phyloP scores from a whole-genome alignment of 2,329 filamentous ascomycete genomes.

The Hyphodiscus sp. region DNA sequence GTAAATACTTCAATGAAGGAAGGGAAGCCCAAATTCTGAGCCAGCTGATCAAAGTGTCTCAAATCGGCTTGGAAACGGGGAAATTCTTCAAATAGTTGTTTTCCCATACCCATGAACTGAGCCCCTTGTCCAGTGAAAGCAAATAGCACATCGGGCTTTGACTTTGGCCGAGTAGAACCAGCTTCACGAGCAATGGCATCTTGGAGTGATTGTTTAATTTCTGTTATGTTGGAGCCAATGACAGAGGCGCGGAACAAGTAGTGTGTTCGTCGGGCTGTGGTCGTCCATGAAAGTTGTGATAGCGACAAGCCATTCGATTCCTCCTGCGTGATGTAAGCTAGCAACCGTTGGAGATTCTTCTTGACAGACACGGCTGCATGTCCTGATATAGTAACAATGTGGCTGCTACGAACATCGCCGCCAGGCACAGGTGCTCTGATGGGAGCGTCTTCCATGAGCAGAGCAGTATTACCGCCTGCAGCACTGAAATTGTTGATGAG shows the following conservation, averaged over 20 bases:
- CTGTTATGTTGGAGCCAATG: constrained; percentile 34
- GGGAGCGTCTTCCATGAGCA: constrained; percentile 19
- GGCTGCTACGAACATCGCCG: constrained; percentile 3
- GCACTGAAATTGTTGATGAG: constrained; percentile 43
- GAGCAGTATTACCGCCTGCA: constrained; percentile 20
- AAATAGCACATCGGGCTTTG: constrained; percentile 30
- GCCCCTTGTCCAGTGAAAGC: constrained; percentile 21
- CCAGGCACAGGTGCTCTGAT: neutral
- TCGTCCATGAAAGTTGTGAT: constrained; percentile 14
- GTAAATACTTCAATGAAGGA: constrained; percentile 31
- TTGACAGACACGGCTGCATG: constrained; percentile 6
- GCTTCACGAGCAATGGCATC: neutral
- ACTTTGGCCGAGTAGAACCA: no score
- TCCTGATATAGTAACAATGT: constrained; percentile 6
- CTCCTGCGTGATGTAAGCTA: constrained; percentile 1
- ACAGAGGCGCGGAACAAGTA: constrained; percentile 48
- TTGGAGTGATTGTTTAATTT: neutral
- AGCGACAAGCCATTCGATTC: constrained; percentile 3
- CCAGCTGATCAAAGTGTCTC: neutral
- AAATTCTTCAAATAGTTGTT: constrained; percentile 26
- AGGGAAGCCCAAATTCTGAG: neutral
- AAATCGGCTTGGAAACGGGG: constrained; percentile 21
- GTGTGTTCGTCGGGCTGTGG: constrained; percentile 44
- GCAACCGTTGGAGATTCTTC: constrained; percentile 3
- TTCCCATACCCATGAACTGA: constrained; percentile 29